Conservation (phyloP, 208 protist species). For the Strigomonas galati region DNA sequence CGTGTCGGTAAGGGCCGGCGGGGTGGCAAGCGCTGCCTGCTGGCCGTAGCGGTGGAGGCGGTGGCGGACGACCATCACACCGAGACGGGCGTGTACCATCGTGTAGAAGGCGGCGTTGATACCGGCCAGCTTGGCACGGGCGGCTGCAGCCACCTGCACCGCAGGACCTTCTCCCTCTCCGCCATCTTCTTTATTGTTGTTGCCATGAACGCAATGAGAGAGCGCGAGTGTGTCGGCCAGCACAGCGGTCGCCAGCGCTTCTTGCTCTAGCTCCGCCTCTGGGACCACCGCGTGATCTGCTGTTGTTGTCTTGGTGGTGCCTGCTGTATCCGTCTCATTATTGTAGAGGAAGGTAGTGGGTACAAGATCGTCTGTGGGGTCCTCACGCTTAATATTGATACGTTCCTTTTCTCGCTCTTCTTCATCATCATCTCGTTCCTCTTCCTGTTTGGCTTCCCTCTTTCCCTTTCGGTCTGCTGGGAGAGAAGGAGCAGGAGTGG, state of each 20-base stretch:
- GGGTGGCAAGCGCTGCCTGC: slow-evolving; percentile 19
- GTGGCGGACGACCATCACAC: slow-evolving; percentile 70
- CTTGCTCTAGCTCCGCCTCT: not conserved
- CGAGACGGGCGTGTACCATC: slow-evolving; percentile 81
- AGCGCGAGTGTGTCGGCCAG: slow-evolving; percentile 39
- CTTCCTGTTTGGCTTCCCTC: slow-evolving; percentile 20
- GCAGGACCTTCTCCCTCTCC: not conserved
- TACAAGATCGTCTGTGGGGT: too few species aligned
- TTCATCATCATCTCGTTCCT: slow-evolving; percentile 16
- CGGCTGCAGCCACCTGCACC: slow-evolving; percentile 11
- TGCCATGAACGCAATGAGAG: slow-evolving; percentile 26
- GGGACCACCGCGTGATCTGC: too few species aligned
- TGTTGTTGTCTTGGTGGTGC: too few species aligned
- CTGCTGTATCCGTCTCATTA: too few species aligned
- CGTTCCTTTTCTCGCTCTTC: slow-evolving; percentile 2
- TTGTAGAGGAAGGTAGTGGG: too few species aligned
- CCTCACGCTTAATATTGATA: too few species aligned
- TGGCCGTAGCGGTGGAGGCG: slow-evolving; percentile 50
- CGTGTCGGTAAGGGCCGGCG: slow-evolving; percentile 48
- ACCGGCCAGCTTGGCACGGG: slow-evolving; percentile 22
- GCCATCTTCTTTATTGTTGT: not conserved
- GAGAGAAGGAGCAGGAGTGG: not conserved
- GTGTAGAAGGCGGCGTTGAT: slow-evolving; percentile 61
- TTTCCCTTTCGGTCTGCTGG: not conserved
- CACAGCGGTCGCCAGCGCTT: slow-evolving; percentile 10